Evolutionary conservation across 2,329 filamentous ascomycete species (phyloP).

Genomic region (Tolypocladium guangdongense): DNA sequence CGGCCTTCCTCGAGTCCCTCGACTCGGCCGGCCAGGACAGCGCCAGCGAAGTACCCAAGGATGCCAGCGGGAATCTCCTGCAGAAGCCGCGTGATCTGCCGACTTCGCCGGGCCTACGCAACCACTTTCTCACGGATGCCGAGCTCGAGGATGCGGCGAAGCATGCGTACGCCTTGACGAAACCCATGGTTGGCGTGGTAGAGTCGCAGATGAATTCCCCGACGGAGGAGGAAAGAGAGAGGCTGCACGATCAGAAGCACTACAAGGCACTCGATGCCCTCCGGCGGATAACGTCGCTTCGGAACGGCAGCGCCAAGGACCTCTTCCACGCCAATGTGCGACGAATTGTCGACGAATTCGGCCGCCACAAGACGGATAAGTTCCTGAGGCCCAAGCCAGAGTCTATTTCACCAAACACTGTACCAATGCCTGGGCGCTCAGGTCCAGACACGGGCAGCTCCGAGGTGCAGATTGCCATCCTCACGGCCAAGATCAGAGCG

Average conservation of each 20-base stretch:
- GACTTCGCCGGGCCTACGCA: slow-evolving; percentile 47
- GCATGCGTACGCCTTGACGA: slow-evolving; percentile 57
- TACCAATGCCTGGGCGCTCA: slow-evolving; percentile 44
- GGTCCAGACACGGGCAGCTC: slow-evolving; percentile 90
- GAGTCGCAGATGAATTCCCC: slow-evolving; percentile 29
- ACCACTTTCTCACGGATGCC: slow-evolving; percentile 60
- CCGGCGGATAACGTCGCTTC: slow-evolving; percentile 64
- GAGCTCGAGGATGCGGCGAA: slow-evolving; percentile 58
- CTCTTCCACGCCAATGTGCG: slow-evolving; percentile 71
- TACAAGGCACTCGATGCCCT: slow-evolving; percentile 64
- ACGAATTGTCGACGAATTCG: slow-evolving; percentile 78
- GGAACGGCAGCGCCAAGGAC: slow-evolving; percentile 69
- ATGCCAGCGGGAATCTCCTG: slow-evolving; percentile 30
- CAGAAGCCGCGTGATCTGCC: slow-evolving; percentile 30
- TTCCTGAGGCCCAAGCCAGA: slow-evolving; percentile 52
- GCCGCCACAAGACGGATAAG: slow-evolving; percentile 78
- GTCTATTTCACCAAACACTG: slow-evolving; percentile 28
- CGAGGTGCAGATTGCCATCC: slow-evolving; percentile 93
- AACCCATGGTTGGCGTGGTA: slow-evolving; percentile 35
- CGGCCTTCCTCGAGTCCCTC: slow-evolving; percentile 76
- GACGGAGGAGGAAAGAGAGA: slow-evolving; percentile 21
- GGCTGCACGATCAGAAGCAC: slow-evolving; percentile 45
- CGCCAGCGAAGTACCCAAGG: slow-evolving; percentile 22
- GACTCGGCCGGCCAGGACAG: slow-evolving; percentile 47
- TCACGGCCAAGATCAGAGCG: slow-evolving; percentile 86